Evolutionary conservation across 2,329 filamentous ascomycete species (phyloP), one percentile per base, ranked within the genome.

Genomic region (Exophiala sp.): DNA sequence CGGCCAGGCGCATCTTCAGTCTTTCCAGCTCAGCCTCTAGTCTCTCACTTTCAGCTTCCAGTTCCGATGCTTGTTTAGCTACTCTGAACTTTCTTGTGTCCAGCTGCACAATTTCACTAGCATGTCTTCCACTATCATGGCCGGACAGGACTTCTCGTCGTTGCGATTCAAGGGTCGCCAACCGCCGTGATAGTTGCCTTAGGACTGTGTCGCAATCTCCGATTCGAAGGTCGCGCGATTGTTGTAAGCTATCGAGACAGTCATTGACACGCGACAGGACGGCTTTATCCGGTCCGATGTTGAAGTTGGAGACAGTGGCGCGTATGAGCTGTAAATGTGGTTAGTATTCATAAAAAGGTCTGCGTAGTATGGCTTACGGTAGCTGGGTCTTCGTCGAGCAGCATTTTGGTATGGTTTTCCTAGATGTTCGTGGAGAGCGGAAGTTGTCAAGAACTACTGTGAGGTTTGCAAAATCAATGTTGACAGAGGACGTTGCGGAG

Each of bases 41-140:
- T n/a, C 92, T 81, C 76, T 97, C 92, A n/a, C 88, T 88, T 74
- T 99, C 94, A 67, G 92, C 91, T 75, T 96, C 91, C 5, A 94
- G 78, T 69, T 97, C 92, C 1, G 83, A 87, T 0, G 89, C 90
- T 12, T 88, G 84, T 72, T 97, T 97, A n/a, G 92, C 92, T 53
- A 90, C 86, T 63, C 91, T 86, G 74, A 97, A 97, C 68, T 96
- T 96, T 63, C 91, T 85, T 1, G 90, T 95, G 72, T 97, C 92
- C 57, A 96, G 85, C 38, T 87, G 82, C 16, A 94, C 80, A 59
- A 97, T 96, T 67, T 89, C 84, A 34, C 84, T 85, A 5, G 91
- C 90, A 74, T 97, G 92, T 55, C 83, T 84, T 5, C 86, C 80
- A 0, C 88, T 83, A 60, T 90, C 89, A 75, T 95, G 89, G 2